Base-by-base conservation (phyloP, 73 alveolate genomes). In the Symbiodinium natans region DNA sequence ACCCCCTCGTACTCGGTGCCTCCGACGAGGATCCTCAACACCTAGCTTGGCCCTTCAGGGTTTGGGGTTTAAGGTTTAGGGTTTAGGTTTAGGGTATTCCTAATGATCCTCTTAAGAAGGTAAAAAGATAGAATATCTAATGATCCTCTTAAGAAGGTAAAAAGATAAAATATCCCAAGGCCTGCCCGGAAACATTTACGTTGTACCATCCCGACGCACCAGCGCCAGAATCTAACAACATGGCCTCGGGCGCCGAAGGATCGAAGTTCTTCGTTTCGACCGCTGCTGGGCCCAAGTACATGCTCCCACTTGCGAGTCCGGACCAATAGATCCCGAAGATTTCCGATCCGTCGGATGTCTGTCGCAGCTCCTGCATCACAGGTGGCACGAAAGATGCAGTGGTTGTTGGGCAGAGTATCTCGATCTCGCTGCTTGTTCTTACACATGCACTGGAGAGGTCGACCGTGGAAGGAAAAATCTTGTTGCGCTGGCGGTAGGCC, bases 151-250 rank as follows among this genome's bases (percentile, higher is more conserved):
- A n/a, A n/a, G n/a, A n/a, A n/a, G n/a, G n/a, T n/a, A n/a, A n/a
- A n/a, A n/a, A n/a, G n/a, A n/a, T n/a, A n/a, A n/a, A 54, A 54
- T 21, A 54, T 15, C 13, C 21, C 74, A 21, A 54, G 21, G 13
- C 74, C 21, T 54, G 21, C 13, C 13, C 13, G 29, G 17, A 21
- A 21, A 21, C 75, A 2, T 21, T 83, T 73, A 84, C 93, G 31
- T 84, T 84, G 48, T 84, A 84, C 93, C 93, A 84, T 31, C 93
- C 93, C 2, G 93, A 84, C 15, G 93, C 80, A 10, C 93, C 93
- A 46, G 93, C 36, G 9, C 82, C 75, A 31, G 92, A 41, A 83
- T 84, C 93, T 40, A 84, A 48, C 48, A 84, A n/a, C 29, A 33
- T 25, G 11, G 80, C 93, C 48, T 1, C 31, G 17, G 36, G 93